Base-by-base conservation (phyloP, 306 rosid genomes). In the Quercus parvula region DNA sequence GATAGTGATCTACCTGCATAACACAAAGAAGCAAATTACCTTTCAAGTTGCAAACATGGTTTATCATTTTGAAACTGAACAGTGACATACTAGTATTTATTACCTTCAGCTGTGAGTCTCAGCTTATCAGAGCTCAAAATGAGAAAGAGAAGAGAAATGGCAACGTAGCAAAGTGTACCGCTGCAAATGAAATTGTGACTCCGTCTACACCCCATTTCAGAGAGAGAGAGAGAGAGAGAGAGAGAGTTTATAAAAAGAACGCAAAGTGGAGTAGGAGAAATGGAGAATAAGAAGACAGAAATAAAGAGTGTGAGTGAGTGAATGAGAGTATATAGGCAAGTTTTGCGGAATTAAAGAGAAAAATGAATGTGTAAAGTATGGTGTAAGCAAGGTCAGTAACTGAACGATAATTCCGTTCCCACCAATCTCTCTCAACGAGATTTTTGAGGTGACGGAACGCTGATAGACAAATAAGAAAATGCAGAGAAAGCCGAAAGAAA, bases 381-480 rank as follows among this genome's bases (percentile, higher is more conserved):
- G 51, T 68, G 78, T 75, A 76, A 81, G 13, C 25, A 30, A 78
- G 19, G 73, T 70, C 71, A 66, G 68, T 72, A 67, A 77, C 76
- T 75, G 82, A 80, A 84, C 68, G 83, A 81, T 41, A 77, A 57
- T 24, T 15, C 59, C 13, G 77, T 75, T 52, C 13, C 79, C 71
- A 56, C 80, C 64, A 27, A 22, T 72, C 55, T 71, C 33, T 54
- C 38, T 84, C 77, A 41, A 56, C 52, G 78, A 74, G 83, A 83
- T 78, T 71, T 82, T 69, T 81, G 91, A 89, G 86, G 89, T 79
- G 97, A 89, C 81, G 84, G 89, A 90, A 84, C 92, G 88, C 77
- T 81, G 96, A 86, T 85, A 86, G 97, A 86, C 91, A 89, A 86
- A 87, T 78, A 80, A 90, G 92, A 86, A 86, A 88, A 78, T 79